Base-by-base conservation (phyloP, 1,284 basidiomycete genomes). In the Peniophora sp. region DNA sequence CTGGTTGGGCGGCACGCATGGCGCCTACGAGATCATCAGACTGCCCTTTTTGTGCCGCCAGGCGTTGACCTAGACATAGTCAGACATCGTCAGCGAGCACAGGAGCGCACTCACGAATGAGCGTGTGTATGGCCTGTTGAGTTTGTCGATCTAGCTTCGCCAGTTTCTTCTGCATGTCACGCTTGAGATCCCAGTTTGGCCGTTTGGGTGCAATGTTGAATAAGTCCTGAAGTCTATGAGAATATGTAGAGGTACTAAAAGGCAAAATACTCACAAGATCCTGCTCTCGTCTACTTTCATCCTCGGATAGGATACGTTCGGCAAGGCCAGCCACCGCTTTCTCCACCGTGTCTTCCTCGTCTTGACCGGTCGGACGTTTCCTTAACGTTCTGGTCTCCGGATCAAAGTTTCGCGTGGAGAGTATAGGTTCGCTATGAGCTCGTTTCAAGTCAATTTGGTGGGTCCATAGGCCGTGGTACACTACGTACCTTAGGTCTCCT, bases 181-280 rank as follows among this genome's bases (percentile, higher is more conserved):
- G 83, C 67, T 96, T 97, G 57, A 99, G 72, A 68, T 98, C 96
- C 95, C 96, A 98, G 66, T 98, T 98, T 10, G 89, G 83, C 47
- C 92, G 79, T 74, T 95, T 96, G 1, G 96, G 96, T 23, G 95
- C 95, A 57, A 99, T 97, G 64, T 97, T 98, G 64, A 93, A 89
- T 23, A 98, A 75, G 62, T 98, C 93, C 92, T 97, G 51, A 24
- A 45, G 35, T 44, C 42, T 43, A 48, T 50, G 41, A 37, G 15
- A n/a, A 46, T 20, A 24, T 44, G 17, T 24, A 51, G 43, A 35
- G 23, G 22, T n/a, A 12, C 45, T 45, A 47, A 34, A 27, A 23
- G 50, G 24, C 22, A 46, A 10, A 17, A 27, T 14, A 75, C 83
- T 57, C 62, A 93, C 93, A 57, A 98, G 74, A 59, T 98, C 94